phyloP scores from a whole-genome alignment of 441 rosid species.

The Flueggea neowawraea region DNA sequence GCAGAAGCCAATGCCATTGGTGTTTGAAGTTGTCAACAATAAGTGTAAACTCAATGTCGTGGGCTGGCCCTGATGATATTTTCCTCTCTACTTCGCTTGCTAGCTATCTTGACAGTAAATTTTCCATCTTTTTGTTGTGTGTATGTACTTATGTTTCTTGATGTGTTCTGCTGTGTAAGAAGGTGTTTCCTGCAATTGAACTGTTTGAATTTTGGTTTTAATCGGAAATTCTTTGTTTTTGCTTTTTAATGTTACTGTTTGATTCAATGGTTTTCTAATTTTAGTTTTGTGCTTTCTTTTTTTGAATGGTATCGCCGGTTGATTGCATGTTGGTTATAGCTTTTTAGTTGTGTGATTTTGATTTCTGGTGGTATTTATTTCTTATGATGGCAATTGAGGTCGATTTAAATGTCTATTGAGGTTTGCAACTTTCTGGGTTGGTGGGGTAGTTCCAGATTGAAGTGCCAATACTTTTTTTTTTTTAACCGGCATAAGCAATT shows the following conservation, averaged over 20 bases:
- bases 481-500: too few species aligned
- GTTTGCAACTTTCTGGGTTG: too few species aligned
- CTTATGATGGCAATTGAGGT: neutral
- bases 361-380: neutral
- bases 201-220: neutral
- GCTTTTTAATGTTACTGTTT: conserved; percentile 20
- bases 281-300: conserved; percentile 5
- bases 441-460: too few species aligned
- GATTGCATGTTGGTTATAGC: neutral
- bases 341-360: neutral
- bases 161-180: neutral
- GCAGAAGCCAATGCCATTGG: conserved; percentile 37
- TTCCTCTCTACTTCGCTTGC: conserved; percentile 98
- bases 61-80: conserved; percentile 94
- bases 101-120: conserved; percentile 94
- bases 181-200: conserved; percentile 13
- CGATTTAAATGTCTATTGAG: neutral
- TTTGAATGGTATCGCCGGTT: neutral
- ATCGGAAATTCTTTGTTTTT: conserved; percentile 5
- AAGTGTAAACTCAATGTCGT: conserved; percentile 66
- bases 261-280: conserved; percentile 13
- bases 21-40: conserved; percentile 12
- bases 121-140: conserved; percentile 5
- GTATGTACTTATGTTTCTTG: neutral
- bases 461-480: too few species aligned